Base-by-base conservation (phyloP, 345 rosid species). In the Triadica sebifera region DNA sequence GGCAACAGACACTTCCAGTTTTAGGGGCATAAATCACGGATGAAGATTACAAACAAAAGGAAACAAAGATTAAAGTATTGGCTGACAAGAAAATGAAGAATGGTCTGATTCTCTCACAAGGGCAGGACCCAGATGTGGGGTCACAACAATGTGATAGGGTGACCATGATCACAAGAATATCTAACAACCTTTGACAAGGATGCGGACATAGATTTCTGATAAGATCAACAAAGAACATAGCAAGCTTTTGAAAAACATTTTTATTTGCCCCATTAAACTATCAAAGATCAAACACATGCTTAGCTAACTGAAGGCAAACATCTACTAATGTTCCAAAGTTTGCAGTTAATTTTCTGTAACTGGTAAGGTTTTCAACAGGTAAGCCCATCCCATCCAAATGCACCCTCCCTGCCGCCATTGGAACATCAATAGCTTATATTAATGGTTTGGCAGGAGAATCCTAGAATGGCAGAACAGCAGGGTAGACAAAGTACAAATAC, bases 371-470 rank as follows among this genome's bases (percentile, higher is more conserved):
- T 34, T 2, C 56, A 59, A 19, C 67, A 39, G 39, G 67, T 1
- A 17, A 63, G 39, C 67, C 49, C 67, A 63, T 63, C 67, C 67
- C 47, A 63, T 38, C 49, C 49, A 63, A 63, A 63, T 38, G 67
- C 67, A 63, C n/a, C 67, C 45, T 47, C n/a, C 25, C 50, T 63
- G 67, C 49, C 24, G 39, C 67, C 67, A 63, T 17, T 41, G 12
- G 29, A 19, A 41, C 67, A 39, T 39, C 49, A 34, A 19, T 49
- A 50, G 34, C 57, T 50, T 24, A 46, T 65, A 65, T 13, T 22
- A 46, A 69, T 49, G 39, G 19, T 34, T 24, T 29, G 58, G 45
- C 13, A 67, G 29, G 47, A 69, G 62, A 69, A 53, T 69, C 73
- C 61, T 69, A 41, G 34, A 55, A 52, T 69, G 62, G 61, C 29